Base-by-base conservation (phyloP, 2,329 filamentous ascomycete genomes). In the Trichoderma simmonsii region DNA sequence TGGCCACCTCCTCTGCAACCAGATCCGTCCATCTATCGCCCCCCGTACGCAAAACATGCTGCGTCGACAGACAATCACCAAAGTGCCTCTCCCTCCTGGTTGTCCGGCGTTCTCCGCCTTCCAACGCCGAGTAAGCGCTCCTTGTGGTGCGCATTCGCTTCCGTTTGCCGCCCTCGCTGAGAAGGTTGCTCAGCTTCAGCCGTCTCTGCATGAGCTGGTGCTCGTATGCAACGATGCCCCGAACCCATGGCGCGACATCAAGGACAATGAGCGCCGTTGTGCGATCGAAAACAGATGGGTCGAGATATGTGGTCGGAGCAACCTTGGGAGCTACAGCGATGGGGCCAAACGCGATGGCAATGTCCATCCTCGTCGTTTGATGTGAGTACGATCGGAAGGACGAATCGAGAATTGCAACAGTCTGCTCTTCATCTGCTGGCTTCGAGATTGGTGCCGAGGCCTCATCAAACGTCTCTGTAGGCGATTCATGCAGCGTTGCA, bases 201-300 rank as follows among this genome's bases (percentile, higher is more conserved):
- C 93, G 88, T 74, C 93, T 89, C 73, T 89, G 85, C 77, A 94
- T 91, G 1, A 96, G 86, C 1, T 85, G 86, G 24, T 89, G 83
- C 76, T 98, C 95, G 78, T 91, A 92, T 0, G 90, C 86, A 2
- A 95, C 90, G 73, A 99, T 98, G 48, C 87, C 86, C 12, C 97
- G 92, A n/a, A 98, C 88, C 79, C 93, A 98, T 0, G 97, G 96
- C 0, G 94, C 95, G 2, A 98, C 85, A 74, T 99, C 96, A 14
- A 91, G 83, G 0, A 88, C 86, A 36, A 97, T 89, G 24, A 91
- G 84, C 0, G 81, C 80, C 76, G 92, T 83, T 0, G 90, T 89
- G 57, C 92, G 89, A 76, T 97, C 94, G 75, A 97, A 94, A 0
- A 92, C 89, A 0, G 93, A 95, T 0, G 92, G 86, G 39, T 90